A percentile compares a stretch with the other conserved stretches of the same genome.
Conservation (phyloP, 2,329 filamentous ascomycete genomes). For the Pseudocercospora fijiensis region DNA sequence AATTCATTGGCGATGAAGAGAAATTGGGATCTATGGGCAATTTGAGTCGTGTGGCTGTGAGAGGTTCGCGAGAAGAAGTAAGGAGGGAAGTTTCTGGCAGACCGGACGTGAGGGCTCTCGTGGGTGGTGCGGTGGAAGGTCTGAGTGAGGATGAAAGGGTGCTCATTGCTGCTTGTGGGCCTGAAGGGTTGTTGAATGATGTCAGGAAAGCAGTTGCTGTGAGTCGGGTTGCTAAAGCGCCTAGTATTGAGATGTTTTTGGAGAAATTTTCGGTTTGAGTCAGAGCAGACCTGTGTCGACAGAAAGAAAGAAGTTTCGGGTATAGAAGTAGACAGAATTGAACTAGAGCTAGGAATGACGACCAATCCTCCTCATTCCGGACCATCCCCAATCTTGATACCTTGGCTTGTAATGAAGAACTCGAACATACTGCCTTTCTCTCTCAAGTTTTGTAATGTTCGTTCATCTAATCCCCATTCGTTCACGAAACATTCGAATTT, state of each 20-base stretch:
- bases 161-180: constrained; percentile 23
- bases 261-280: constrained; percentile 26
- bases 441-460: constrained; percentile 22
- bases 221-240: constrained; percentile 13
- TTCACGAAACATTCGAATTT: constrained; percentile 39
- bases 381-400: constrained; percentile 21
- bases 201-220: constrained; percentile 18
- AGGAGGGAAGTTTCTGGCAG: constrained; percentile 6
- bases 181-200: constrained; percentile 14
- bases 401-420: constrained; percentile 27
- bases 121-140: constrained; percentile 13
- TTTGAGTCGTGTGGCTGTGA: neutral
- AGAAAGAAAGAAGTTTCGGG: neutral
- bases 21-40: neutral
- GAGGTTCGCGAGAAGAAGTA: constrained; percentile 2
- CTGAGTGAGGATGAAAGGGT: constrained; percentile 14
- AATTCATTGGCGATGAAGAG: constrained; percentile 9
- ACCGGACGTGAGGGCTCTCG: constrained; percentile 13
- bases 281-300: neutral
- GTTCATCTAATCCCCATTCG: constrained; percentile 33
- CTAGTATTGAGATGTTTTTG: constrained; percentile 24
- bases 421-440: constrained; percentile 27
- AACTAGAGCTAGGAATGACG: neutral
- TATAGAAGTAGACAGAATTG: neutral
- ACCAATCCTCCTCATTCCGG: constrained; percentile 7